Evolutionary conservation across 2,329 filamentous ascomycete genomes (phyloP).

Genomic region (Aspergillus pseudotamarii): DNA sequence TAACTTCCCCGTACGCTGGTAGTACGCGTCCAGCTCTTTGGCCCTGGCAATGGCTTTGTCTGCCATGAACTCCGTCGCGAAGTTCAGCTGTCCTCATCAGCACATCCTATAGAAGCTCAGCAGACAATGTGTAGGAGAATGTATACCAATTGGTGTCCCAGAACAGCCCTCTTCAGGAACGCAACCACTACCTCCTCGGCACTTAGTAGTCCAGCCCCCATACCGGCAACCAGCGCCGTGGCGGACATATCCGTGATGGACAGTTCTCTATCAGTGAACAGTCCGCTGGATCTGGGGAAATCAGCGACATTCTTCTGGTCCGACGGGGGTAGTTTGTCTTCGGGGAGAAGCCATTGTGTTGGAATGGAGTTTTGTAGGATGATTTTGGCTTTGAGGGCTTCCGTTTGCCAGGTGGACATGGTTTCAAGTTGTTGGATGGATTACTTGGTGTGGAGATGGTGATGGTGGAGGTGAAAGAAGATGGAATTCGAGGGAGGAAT

Average conservation of each 20-base stretch:
- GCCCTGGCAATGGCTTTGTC: constrained; percentile 38
- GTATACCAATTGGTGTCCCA: constrained; percentile 36
- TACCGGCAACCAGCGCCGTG: constrained; percentile 30
- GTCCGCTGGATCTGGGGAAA: constrained; percentile 46
- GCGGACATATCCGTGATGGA: constrained; percentile 53
- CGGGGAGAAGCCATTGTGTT: constrained; percentile 38
- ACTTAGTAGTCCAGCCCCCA: constrained; percentile 30
- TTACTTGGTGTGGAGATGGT: background rate
- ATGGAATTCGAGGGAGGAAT: too few species aligned
- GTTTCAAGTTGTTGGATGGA: background rate
- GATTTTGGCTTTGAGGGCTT: constrained; percentile 37
- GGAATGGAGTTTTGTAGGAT: constrained; percentile 38
- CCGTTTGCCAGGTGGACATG: constrained; percentile 34
- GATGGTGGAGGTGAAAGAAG: background rate
- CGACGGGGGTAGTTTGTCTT: constrained; percentile 29
- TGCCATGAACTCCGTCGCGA: constrained; percentile 42
- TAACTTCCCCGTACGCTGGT: constrained; percentile 41
- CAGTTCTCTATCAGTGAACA: constrained; percentile 54
- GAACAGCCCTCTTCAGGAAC: constrained; percentile 36
- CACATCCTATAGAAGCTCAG: background rate
- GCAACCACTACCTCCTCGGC: constrained; percentile 37
- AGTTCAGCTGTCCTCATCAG: constrained; percentile 30
- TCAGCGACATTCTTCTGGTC: constrained; percentile 33
- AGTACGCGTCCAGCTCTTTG: constrained; percentile 36
- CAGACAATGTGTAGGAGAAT: too few species aligned